Conservation (phyloP, 257 asterid species). For the Solanum paucissectum region DNA sequence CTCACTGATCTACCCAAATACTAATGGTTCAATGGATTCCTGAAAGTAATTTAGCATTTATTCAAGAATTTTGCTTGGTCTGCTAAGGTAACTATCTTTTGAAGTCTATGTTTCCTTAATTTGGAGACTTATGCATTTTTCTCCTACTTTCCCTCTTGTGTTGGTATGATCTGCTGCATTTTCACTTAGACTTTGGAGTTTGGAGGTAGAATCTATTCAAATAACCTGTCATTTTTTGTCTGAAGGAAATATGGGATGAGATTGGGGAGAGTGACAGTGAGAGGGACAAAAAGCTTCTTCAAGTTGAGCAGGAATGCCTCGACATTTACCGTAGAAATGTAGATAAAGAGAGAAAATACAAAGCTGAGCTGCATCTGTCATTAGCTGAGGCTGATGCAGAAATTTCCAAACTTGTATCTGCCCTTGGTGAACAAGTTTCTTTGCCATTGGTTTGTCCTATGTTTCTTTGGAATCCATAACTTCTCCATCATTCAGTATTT, state of each 20-base stretch:
- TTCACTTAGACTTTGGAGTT: background rate
- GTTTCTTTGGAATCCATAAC: background rate
- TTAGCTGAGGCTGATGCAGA: constrained; percentile 58
- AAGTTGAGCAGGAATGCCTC: constrained; percentile 80
- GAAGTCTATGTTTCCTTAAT: background rate
- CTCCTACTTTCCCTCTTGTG: background rate
- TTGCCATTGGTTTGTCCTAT: constrained; percentile 33
- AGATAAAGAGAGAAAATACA: constrained; percentile 47
- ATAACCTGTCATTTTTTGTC: background rate
- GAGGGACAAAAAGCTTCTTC: constrained; percentile 65
- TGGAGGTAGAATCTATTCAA: background rate
- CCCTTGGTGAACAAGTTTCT: constrained; percentile 54
- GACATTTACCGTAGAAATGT: constrained; percentile 59
- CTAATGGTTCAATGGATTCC: background rate
- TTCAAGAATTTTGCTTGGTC: background rate
- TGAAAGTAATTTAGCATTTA: background rate
- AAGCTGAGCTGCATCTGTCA: constrained; percentile 46
- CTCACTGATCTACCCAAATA: background rate
- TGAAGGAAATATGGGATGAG: constrained; percentile 71
- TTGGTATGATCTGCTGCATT: background rate
- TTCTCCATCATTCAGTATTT: background rate
- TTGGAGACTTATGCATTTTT: background rate
- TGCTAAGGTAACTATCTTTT: background rate
- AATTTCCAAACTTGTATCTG: constrained; percentile 44
- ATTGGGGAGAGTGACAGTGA: constrained; percentile 59